phyloP scores from a whole-genome alignment of 129 eudicot genomes.

The Deinandra increscens region DNA sequence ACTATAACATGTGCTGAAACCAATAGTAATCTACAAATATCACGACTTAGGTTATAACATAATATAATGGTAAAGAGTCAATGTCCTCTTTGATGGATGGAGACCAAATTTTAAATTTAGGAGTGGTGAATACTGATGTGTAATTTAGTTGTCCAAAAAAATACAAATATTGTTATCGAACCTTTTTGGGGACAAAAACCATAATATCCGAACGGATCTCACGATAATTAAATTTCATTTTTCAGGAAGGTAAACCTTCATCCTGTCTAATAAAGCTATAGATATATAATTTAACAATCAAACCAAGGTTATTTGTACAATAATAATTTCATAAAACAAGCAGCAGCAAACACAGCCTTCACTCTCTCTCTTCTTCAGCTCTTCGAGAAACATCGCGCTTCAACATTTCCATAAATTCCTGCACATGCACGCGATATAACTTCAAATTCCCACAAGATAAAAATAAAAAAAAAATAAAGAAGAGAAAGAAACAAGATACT shows the following conservation, averaged over 20 bases:
- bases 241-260: neutral
- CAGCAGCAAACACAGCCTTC: conserved; percentile 20
- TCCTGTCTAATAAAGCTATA: neutral
- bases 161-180: too few species aligned
- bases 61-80: too few species aligned
- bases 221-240: neutral
- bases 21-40: too few species aligned
- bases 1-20: too few species aligned
- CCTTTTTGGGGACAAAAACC: neutral
- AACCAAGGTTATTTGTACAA: conserved; percentile 24
- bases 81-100: too few species aligned
- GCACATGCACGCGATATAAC: conserved; percentile 6
- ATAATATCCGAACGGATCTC: neutral
- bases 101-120: too few species aligned
- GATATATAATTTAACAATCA: neutral
- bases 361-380: conserved; percentile 36
- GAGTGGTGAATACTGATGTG: too few species aligned
- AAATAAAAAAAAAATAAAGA: neutral
- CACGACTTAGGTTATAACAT: too few species aligned
- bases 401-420: conserved; percentile 78
- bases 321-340: neutral
- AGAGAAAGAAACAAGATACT: conserved; percentile 16
- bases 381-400: conserved; percentile 54
- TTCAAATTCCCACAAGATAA: neutral
- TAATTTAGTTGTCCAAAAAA: too few species aligned